These are phyloP conservation scores for Arthonia radiata DNA, from an alignment of 495 filamentous ascomycete species.

Conservation along the genomic window DNA sequence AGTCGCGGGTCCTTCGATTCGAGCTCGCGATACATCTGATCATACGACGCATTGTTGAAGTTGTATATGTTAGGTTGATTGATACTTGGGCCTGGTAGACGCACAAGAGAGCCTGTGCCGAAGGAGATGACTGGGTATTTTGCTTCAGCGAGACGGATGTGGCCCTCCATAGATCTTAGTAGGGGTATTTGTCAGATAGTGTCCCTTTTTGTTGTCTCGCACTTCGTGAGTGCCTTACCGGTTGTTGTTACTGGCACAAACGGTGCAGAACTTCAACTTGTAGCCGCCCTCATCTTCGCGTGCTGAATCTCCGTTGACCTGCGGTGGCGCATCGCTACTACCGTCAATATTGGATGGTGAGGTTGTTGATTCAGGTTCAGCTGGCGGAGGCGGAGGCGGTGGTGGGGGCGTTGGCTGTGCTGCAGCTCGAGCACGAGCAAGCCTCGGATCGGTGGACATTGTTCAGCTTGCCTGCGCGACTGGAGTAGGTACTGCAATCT, in stretches of 20 bases:
- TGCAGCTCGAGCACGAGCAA: constrained; percentile 15
- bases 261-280: constrained; percentile 92
- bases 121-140: constrained; percentile 94
- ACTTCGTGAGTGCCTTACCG: constrained; percentile 26
- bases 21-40: constrained; percentile 74
- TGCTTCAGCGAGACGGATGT: constrained; percentile 63
- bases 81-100: constrained; percentile 77
- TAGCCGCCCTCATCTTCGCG: constrained; percentile 16
- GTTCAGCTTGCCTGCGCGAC: constrained; percentile 4
- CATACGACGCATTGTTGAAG: constrained; percentile 89
- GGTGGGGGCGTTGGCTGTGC: constrained; percentile 13
- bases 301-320: constrained; percentile 10
- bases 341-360: constrained; percentile 9
- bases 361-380: constrained; percentile 7
- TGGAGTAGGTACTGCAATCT: constrained; percentile 4
- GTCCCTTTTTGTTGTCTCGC: background rate
- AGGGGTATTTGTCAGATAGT: constrained; percentile 1
- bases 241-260: constrained; percentile 94
- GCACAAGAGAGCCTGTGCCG: constrained; percentile 85
- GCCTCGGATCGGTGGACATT: constrained; percentile 33
- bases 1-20: constrained; percentile 61
- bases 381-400: constrained; percentile 26
- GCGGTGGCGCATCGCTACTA: constrained; percentile 24
- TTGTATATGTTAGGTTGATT: constrained; percentile 87
- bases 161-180: constrained; percentile 80